Percentiles rank a stretch among this genome's conserved stretches.
Conservation (phyloP, 164 flowering plant species). For the Protea cynaroides region DNA sequence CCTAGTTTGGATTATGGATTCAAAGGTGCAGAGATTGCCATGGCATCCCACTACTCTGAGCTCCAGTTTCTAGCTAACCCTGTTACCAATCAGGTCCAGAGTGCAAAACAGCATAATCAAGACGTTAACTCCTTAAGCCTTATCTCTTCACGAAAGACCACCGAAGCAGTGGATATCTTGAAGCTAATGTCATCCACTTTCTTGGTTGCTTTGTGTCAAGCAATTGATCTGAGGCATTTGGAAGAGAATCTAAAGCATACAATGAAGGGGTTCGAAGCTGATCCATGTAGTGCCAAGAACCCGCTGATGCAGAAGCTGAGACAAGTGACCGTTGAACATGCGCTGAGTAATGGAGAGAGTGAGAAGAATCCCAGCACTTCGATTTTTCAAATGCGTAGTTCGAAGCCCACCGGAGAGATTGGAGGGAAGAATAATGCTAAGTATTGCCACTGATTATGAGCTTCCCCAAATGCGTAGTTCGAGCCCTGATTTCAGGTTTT, state of each 20-base stretch:
- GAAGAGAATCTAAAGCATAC: conserved; percentile 50
- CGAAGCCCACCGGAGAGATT: no score
- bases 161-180: conserved; percentile 50
- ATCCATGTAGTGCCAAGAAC: conserved; percentile 45
- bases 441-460: no score
- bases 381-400: no score
- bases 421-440: no score
- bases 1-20: conserved; percentile 72
- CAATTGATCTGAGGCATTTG: conserved; percentile 54
- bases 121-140: conserved; percentile 63
- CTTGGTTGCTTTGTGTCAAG: conserved; percentile 55
- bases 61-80: conserved; percentile 63
- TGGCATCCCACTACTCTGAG: conserved; percentile 62
- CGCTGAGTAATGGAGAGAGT: conserved; percentile 31
- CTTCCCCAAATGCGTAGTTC: no score
- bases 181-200: conserved; percentile 60
- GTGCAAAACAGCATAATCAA: conserved; percentile 67
- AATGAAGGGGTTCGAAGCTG: conserved; percentile 51
- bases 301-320: conserved; percentile 60
- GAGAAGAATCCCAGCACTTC: conserved; percentile 30
- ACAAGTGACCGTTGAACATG: conserved; percentile 50
- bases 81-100: conserved; percentile 62
- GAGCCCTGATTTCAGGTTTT: no score
- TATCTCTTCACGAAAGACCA: conserved; percentile 53
- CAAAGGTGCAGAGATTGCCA: conserved; percentile 55